Conservation (phyloP, 495 filamentous ascomycete species). For the Trichoderma virens region DNA sequence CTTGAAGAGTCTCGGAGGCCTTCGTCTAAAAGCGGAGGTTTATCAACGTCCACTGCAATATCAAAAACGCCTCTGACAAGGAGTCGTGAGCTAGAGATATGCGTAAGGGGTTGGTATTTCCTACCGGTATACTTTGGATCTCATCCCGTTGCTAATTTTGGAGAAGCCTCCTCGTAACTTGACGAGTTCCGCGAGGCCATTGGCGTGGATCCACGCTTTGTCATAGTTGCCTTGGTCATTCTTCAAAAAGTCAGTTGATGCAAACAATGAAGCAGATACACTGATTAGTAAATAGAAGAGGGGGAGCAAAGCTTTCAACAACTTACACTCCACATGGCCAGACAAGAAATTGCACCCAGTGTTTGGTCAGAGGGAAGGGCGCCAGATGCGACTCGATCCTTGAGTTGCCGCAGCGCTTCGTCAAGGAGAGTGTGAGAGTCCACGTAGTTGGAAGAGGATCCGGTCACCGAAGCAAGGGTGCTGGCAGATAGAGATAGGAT, state of each 20-base stretch:
- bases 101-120: background rate
- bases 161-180: background rate
- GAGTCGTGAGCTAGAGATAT: background rate
- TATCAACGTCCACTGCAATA: background rate
- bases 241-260: background rate
- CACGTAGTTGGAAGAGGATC: background rate
- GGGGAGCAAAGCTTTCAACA: background rate
- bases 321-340: constrained; percentile 4
- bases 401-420: background rate
- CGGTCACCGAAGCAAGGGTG: background rate
- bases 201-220: background rate
- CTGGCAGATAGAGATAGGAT: background rate
- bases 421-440: background rate
- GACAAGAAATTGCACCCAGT: background rate
- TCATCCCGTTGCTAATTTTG: background rate
- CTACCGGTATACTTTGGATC: constrained; percentile 3
- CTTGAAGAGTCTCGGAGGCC: background rate
- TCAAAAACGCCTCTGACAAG: background rate
- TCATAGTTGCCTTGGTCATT: background rate
- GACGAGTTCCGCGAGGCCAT: background rate
- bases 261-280: background rate
- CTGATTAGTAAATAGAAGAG: background rate
- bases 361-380: background rate
- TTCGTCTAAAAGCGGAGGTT: background rate
- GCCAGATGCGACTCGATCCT: background rate